Percentiles rank a stretch among this genome's conserved stretches.
These are phyloP conservation scores for Platanthera zijinensis DNA, from an alignment of 106 monocot species.

Conservation along the genomic window DNA sequence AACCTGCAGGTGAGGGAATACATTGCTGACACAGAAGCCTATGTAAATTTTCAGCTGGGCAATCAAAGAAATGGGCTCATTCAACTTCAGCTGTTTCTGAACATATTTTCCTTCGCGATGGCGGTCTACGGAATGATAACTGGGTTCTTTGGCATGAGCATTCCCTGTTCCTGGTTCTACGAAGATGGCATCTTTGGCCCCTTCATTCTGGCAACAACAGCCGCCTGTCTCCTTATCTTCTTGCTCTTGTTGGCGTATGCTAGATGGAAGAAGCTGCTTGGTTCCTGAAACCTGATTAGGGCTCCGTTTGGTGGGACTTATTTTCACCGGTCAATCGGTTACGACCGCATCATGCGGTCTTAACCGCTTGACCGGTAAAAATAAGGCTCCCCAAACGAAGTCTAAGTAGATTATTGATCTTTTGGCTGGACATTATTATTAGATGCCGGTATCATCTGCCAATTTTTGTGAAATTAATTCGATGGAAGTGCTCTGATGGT, in stretches of 20 bases:
- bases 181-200: conserved; percentile 33
- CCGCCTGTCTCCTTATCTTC: conserved; percentile 55
- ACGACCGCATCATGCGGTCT: too few species aligned
- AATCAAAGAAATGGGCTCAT: conserved; percentile 92
- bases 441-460: too few species aligned
- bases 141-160: conserved; percentile 73
- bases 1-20: conserved; percentile 68
- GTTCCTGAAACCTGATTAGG: conserved; percentile 17
- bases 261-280: conserved; percentile 70
- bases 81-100: conserved; percentile 70
- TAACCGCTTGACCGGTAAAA: too few species aligned
- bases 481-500: too few species aligned
- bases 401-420: too few species aligned
- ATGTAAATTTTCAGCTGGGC: conserved; percentile 94
- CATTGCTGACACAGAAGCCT: conserved; percentile 92
- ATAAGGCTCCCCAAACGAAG: too few species aligned
- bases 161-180: conserved; percentile 32
- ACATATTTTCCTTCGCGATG: conserved; percentile 65
- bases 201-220: conserved; percentile 63
- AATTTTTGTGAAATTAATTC: too few species aligned
- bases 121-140: conserved; percentile 51
- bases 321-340: too few species aligned
- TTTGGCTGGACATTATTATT: too few species aligned
- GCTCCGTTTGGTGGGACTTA: too few species aligned
- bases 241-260: conserved; percentile 62